Evolutionary conservation across 2,329 filamentous ascomycete genomes (phyloP).

Genomic region (Alternaria sp.): DNA sequence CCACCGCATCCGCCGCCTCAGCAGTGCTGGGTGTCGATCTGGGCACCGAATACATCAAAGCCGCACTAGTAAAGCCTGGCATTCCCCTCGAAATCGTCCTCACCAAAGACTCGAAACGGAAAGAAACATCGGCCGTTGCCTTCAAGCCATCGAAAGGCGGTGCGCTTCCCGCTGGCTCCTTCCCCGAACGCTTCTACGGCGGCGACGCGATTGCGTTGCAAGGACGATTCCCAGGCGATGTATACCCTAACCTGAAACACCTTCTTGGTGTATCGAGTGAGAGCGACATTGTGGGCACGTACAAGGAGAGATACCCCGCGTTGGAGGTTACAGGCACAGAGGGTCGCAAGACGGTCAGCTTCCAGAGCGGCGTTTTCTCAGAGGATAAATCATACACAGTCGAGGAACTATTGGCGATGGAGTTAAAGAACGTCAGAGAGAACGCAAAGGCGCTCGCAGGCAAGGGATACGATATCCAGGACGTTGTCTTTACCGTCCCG

Average conservation of each 20-base stretch:
- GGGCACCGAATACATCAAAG: slow-evolving; percentile 97
- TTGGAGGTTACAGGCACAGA: slow-evolving; percentile 71
- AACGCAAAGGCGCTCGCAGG: slow-evolving; percentile 89
- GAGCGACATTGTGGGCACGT: slow-evolving; percentile 71
- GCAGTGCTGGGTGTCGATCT: slow-evolving; percentile 93
- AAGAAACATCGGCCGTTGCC: slow-evolving; percentile 88
- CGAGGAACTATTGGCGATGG: slow-evolving; percentile 95
- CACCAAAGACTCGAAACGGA: slow-evolving; percentile 96
- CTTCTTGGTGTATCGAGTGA: slow-evolving; percentile 76
- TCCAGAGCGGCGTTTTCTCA: slow-evolving; percentile 80
- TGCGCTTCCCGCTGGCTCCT: slow-evolving; percentile 65
- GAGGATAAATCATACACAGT: slow-evolving; percentile 71
- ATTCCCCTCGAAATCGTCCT: slow-evolving; percentile 97
- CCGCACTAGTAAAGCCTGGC: slow-evolving; percentile 92
- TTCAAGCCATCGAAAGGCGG: slow-evolving; percentile 85
- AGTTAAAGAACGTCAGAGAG: slow-evolving; percentile 87
- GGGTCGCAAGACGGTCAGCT: slow-evolving; percentile 72
- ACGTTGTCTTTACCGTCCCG: slow-evolving; percentile 88
- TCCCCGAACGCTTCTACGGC: slow-evolving; percentile 91
- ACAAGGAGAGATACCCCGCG: slow-evolving; percentile 79
- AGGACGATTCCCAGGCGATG: slow-evolving; percentile 88
- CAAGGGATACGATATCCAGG: slow-evolving; percentile 75
- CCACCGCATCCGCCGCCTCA: slow-evolving; percentile 69
- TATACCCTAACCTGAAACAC: slow-evolving; percentile 92
- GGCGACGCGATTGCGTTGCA: slow-evolving; percentile 89